These are phyloP conservation scores for Datura wrightii DNA, from an alignment of 257 asterid species.

Conservation along the genomic window DNA sequence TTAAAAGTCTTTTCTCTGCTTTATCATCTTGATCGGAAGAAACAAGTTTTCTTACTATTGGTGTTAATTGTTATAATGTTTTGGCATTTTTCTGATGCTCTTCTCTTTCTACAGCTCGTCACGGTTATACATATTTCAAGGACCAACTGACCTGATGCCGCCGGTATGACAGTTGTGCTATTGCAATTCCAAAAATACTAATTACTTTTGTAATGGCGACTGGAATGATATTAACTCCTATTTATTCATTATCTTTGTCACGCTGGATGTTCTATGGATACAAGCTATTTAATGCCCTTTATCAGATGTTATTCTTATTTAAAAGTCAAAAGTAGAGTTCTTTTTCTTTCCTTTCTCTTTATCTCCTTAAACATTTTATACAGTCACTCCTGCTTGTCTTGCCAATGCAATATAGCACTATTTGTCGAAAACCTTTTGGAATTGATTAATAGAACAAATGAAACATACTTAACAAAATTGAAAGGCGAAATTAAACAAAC, in stretches of 20 bases:
- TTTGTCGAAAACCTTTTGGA: neutral
- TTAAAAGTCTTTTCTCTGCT: neutral
- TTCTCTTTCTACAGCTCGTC: slow-evolving; percentile 68
- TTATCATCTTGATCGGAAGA: neutral
- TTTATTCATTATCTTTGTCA: too few relatives aligned
- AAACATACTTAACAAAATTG: neutral
- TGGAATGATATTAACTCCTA: too few relatives aligned
- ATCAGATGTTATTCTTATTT: neutral
- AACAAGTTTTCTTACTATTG: neutral
- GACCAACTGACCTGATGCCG: slow-evolving; percentile 92
- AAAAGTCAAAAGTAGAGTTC: neutral
- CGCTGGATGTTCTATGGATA: too few relatives aligned
- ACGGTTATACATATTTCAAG: slow-evolving; percentile 90
- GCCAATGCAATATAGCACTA: neutral
- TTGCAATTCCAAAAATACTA: too few relatives aligned
- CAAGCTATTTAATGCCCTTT: neutral
- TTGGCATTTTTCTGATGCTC: slow-evolving; percentile 21
- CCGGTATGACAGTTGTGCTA: slow-evolving; percentile 58
- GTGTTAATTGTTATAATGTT: neutral
- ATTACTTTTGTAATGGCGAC: too few relatives aligned
- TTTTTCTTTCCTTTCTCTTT: neutral
- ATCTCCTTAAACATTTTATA: neutral
- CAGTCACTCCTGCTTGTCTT: neutral
- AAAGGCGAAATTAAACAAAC: neutral
- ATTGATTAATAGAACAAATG: neutral